Conservation (phyloP, 176 grass and related monocot species). For the Bothriochloa decipiens region DNA sequence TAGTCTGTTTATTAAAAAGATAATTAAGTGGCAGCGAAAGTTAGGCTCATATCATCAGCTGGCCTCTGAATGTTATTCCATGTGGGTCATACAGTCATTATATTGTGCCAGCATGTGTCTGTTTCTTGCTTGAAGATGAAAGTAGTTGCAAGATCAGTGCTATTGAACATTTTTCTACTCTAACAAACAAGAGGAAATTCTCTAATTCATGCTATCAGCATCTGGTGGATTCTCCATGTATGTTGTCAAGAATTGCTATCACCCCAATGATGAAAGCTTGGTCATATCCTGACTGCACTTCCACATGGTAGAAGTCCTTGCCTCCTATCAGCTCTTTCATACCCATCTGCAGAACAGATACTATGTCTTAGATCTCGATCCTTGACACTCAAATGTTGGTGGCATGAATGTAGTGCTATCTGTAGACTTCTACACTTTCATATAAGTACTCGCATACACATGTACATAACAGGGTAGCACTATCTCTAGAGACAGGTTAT, state of each 20-base stretch:
- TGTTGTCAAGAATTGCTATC: constrained; percentile 90
- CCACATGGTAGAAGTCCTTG: constrained; percentile 86
- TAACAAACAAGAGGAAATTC: constrained; percentile 20
- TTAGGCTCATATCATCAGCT: constrained; percentile 39
- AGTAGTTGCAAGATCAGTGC: constrained; percentile 16
- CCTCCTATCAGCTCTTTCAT: constrained; percentile 50
- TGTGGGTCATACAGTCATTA: constrained; percentile 32
- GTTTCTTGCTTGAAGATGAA: constrained; percentile 22
- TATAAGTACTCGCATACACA: background rate
- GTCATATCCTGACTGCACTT: constrained; percentile 73
- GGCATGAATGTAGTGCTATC: constrained; percentile 8
- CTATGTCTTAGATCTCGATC: constrained; percentile 38
- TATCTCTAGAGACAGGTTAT: constrained; percentile 14
- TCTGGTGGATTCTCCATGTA: constrained; percentile 87
- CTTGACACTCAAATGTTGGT: constrained; percentile 21
- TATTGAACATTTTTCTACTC: constrained; percentile 29
- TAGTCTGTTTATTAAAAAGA: constrained; percentile 25
- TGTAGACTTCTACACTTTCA: background rate
- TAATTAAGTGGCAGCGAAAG: constrained; percentile 11
- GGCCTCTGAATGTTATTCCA: constrained; percentile 29
- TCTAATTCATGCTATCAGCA: constrained; percentile 49
- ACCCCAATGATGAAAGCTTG: constrained; percentile 85
- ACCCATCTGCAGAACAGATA: constrained; percentile 59
- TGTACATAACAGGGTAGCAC: constrained; percentile 17
- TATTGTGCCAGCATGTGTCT: constrained; percentile 17